Evolutionary conservation across 2,329 filamentous ascomycete genomes (phyloP).

Genomic region (Phaeophleospora eucalypticola): DNA sequence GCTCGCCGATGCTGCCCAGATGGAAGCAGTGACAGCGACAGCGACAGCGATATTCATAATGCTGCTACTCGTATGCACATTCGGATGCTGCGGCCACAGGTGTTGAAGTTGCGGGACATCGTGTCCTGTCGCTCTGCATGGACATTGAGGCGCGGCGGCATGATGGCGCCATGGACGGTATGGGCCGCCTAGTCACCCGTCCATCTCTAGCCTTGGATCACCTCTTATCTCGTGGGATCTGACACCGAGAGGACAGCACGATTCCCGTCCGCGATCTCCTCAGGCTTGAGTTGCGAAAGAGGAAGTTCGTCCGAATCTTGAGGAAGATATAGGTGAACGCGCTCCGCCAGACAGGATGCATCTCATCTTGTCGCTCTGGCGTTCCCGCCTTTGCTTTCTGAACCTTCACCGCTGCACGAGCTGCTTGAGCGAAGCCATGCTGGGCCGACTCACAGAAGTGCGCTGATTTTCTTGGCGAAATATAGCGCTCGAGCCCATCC

Average conservation of each 20-base stretch:
- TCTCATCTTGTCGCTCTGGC: too few species aligned
- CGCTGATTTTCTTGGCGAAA: background rate
- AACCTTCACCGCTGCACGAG: background rate
- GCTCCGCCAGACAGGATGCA: too few species aligned
- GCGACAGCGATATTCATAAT: too few species aligned
- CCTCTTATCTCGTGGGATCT: background rate
- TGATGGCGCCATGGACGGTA: background rate
- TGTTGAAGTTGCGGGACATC: background rate
- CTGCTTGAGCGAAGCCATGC: background rate
- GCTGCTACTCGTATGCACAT: background rate
- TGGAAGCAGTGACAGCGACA: too few species aligned
- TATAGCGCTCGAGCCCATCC: background rate
- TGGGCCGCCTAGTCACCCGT: background rate
- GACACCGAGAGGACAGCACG: background rate
- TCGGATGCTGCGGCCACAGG: background rate
- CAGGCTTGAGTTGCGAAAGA: background rate
- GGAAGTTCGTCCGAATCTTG: background rate
- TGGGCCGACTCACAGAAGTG: too few species aligned
- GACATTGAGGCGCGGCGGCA: background rate
- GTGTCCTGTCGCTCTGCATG: too few species aligned
- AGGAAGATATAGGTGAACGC: background rate
- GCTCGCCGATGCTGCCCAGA: too few species aligned
- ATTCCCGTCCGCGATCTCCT: background rate
- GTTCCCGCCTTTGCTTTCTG: background rate
- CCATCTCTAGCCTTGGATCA: background rate